These are phyloP conservation scores for Claviceps pusilla DNA, from an alignment of 2,329 filamentous ascomycete species.

Conservation along the genomic window DNA sequence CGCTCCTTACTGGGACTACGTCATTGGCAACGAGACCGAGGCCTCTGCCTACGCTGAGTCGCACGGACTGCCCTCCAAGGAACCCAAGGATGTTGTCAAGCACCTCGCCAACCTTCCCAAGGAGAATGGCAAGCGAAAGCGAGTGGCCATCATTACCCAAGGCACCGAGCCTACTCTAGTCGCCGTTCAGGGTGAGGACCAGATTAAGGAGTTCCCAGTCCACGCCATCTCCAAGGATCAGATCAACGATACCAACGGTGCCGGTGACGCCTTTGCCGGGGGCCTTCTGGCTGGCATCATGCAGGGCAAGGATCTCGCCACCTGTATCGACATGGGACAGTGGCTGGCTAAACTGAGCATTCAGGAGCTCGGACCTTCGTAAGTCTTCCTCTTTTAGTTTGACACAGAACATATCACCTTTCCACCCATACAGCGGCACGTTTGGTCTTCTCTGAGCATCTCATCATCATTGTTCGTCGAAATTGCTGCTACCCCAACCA, in stretches of 20 bases:
- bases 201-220: conserved; percentile 65
- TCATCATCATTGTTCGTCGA: neutral
- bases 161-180: conserved; percentile 83
- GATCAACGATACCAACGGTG: conserved; percentile 94
- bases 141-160: conserved; percentile 85
- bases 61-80: conserved; percentile 58
- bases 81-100: conserved; percentile 74
- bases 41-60: conserved; percentile 74
- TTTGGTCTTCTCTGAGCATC: neutral
- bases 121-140: conserved; percentile 71
- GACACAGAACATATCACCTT: neutral
- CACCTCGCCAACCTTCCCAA: conserved; percentile 79
- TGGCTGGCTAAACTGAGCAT: conserved; percentile 93
- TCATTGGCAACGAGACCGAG: conserved; percentile 95
- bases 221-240: conserved; percentile 59
- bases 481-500: neutral
- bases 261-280: conserved; percentile 91
- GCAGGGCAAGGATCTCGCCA: conserved; percentile 64
- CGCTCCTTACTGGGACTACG: conserved; percentile 83
- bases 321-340: conserved; percentile 79
- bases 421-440: neutral
- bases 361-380: conserved; percentile 90
- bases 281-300: conserved; percentile 85
- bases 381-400: conserved; percentile 30
- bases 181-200: conserved; percentile 55